Evolutionary conservation across 2,329 filamentous ascomycete species (phyloP), one percentile per base, ranked within the genome.

Genomic region (Aspergillus sp.): DNA sequence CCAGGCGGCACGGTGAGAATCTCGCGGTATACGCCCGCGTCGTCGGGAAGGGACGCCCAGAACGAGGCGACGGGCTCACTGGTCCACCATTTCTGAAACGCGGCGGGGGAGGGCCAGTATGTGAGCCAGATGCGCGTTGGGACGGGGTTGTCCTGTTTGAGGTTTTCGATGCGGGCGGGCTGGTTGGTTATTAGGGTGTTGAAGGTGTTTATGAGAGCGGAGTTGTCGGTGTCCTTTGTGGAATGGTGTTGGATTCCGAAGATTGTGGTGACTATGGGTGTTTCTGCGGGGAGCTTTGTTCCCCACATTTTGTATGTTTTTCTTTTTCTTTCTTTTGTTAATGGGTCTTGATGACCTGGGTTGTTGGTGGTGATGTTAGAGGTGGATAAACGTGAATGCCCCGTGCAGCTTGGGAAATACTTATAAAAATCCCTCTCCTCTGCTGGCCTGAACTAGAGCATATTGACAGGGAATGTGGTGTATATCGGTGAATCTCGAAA

Each of bases 131-230:
- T 41, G n/a, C 48, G 48, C 3, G 60, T 60, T 20, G 17, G 54
- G 5, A 50, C 36, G 9, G 75, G 76, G 8, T 43, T 36, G 32
- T 59, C 52, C 53, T 64, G 63, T 8, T 47, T 24, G 9, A 64
- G 36, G 18, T 39, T 34, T 18, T 60, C 55, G 38, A 55, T 53
- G 48, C 58, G 44, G 8, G 48, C n/a, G 11, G 55, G 30, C 12
- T 57, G 38, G 39, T 32, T 13, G 13, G 51, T 26, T 15, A 64
- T 42, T 8, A 63, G 52, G 30, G 13, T 3, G 15, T 52, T 34
- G 26, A 63, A 53, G 8, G 45, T 30, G 1, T 36, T 30, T 20
- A 41, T 53, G 2, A 61, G 48, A 4, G 13, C 3, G 1, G 24
- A 26, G 8, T 26, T 12, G 5, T 43, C 8, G 18, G 22, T 32